phyloP scores from a whole-genome alignment of 179 eudicot genomes.

The Pouteria campechiana region DNA sequence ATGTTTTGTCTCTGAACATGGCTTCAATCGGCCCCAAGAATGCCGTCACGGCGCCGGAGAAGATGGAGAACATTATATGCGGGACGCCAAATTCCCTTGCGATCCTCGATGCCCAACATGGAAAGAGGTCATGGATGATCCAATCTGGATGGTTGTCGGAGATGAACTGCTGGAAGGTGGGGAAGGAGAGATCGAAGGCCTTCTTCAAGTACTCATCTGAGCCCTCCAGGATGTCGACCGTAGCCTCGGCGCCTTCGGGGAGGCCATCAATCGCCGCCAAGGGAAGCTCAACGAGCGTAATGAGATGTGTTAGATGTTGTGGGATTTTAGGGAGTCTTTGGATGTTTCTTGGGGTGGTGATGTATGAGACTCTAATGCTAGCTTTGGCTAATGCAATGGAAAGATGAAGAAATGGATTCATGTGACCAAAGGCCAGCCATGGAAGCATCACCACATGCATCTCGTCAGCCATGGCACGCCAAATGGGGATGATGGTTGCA shows the following conservation, averaged over 20 bases:
- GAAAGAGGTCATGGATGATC: constrained; percentile 20
- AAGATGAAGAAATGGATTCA: constrained; percentile 14
- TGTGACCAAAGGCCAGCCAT: constrained; percentile 19
- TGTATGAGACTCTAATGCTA: constrained; percentile 11
- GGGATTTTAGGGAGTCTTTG: constrained; percentile 19
- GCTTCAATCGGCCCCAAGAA: constrained; percentile 19
- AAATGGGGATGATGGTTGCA: too few relatives aligned
- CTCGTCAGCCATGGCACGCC: neutral
- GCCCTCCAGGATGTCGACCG: constrained; percentile 20
- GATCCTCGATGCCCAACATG: constrained; percentile 18
- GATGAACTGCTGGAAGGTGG: constrained; percentile 13
- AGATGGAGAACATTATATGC: neutral
- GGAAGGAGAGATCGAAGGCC: constrained; percentile 17
- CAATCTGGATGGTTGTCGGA: constrained; percentile 16
- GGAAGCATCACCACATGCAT: constrained; percentile 16
- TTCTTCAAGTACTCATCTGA: constrained; percentile 4
- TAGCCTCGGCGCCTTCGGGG: constrained; percentile 30
- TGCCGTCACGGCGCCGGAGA: constrained; percentile 7
- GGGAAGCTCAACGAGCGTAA: constrained; percentile 7
- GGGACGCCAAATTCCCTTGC: constrained; percentile 10
- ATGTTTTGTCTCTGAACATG: constrained; percentile 10
- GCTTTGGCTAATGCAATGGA: constrained; percentile 16
- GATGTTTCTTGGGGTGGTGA: constrained; percentile 17
- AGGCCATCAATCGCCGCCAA: constrained; percentile 8
- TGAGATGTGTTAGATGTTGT: neutral